phyloP scores from a whole-genome alignment of 2,329 filamentous ascomycete species.

The Cladosporium sp. region DNA sequence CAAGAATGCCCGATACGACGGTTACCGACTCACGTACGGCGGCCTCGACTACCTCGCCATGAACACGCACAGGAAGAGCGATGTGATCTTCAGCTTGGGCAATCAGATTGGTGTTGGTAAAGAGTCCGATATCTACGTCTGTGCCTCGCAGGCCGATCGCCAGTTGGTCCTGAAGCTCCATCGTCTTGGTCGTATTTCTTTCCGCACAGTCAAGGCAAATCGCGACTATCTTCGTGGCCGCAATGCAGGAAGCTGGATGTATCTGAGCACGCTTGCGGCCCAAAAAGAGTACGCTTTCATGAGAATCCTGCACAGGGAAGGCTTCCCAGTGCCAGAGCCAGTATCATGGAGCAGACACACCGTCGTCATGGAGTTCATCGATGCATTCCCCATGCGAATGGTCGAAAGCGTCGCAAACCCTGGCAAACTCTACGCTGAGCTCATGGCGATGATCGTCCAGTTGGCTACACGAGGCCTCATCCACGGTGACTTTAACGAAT shows the following conservation, averaged over 20 bases:
- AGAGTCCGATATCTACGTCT: slow-evolving; percentile 94
- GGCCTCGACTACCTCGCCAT: slow-evolving; percentile 97
- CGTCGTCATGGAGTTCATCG: slow-evolving; percentile 90
- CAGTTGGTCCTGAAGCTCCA: slow-evolving; percentile 94
- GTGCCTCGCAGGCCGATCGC: slow-evolving; percentile 71
- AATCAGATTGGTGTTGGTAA: slow-evolving; percentile 95
- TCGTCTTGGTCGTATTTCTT: slow-evolving; percentile 89
- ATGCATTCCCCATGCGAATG: slow-evolving; percentile 87
- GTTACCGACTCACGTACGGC: slow-evolving; percentile 93
- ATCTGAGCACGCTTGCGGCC: slow-evolving; percentile 87
- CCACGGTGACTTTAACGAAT: slow-evolving; percentile 98
- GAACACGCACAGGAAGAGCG: slow-evolving; percentile 77
- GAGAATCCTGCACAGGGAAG: slow-evolving; percentile 76
- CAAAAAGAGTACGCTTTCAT: slow-evolving; percentile 96
- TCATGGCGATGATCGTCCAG: slow-evolving; percentile 80
- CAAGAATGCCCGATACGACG: slow-evolving; percentile 96
- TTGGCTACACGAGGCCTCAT: slow-evolving; percentile 86
- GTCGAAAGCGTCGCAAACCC: slow-evolving; percentile 81
- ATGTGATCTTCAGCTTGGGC: slow-evolving; percentile 84
- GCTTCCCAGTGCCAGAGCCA: slow-evolving; percentile 85
- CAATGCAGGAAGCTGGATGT: slow-evolving; percentile 89
- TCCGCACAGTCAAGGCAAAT: slow-evolving; percentile 93
- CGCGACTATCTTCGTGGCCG: slow-evolving; percentile 88
- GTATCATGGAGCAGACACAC: slow-evolving; percentile 89
- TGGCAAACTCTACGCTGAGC: slow-evolving; percentile 80